Evolutionary conservation across 148 eudicot genomes (phyloP).

Genomic region (Persicaria maculosa): DNA sequence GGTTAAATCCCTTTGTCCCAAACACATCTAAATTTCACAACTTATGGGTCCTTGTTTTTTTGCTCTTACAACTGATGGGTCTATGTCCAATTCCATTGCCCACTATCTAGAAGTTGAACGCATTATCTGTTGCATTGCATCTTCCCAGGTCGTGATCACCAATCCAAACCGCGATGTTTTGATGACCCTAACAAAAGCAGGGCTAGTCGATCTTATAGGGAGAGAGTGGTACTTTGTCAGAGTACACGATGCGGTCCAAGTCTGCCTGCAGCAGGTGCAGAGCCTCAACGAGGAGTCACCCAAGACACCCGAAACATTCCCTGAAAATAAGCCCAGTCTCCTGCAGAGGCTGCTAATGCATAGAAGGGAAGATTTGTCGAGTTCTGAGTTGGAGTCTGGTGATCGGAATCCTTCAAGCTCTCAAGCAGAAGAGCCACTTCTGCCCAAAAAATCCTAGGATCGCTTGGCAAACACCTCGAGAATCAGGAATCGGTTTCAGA

Average conservation of each 20-base stretch:
- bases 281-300: slow-evolving; percentile 30
- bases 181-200: slow-evolving; percentile 60
- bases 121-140: neutral
- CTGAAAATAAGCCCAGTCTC: slow-evolving; percentile 30
- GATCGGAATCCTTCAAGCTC: slow-evolving; percentile 25
- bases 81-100: neutral
- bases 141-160: slow-evolving; percentile 62
- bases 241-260: slow-evolving; percentile 94
- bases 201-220: slow-evolving; percentile 79
- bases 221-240: slow-evolving; percentile 97
- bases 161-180: slow-evolving; percentile 89
- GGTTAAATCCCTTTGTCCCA: slow-evolving; percentile 30
- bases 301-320: slow-evolving; percentile 23
- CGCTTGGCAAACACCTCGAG: too few relatives aligned
- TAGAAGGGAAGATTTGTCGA: slow-evolving; percentile 35
- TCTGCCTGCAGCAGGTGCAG: slow-evolving; percentile 77
- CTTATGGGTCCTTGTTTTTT: too few relatives aligned
- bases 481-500: too few relatives aligned
- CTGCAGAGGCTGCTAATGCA: slow-evolving; percentile 37
- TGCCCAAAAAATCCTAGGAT: slow-evolving; percentile 36
- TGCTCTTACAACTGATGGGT: too few relatives aligned
- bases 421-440: slow-evolving; percentile 61
- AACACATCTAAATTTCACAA: neutral
- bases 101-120: neutral
- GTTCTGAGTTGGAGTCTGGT: slow-evolving; percentile 59